Percentiles rank a stretch among this genome's conserved stretches.
These are phyloP conservation scores for Suzukiozyma palmioleophila DNA, from an alignment of 1,139 yeast species.

Conservation along the genomic window DNA sequence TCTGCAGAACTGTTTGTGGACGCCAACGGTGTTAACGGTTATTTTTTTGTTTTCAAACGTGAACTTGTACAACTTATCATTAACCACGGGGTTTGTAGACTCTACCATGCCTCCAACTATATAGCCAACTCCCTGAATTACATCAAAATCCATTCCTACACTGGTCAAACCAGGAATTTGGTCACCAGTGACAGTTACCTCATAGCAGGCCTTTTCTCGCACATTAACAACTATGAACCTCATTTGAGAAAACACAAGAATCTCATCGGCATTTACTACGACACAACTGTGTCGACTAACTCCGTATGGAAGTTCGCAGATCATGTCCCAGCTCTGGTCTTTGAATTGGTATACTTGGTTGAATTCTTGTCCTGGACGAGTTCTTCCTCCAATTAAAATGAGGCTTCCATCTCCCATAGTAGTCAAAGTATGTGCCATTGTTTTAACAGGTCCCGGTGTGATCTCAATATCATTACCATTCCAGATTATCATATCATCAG, in stretches of 20 bases:
- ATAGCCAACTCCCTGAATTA: slow-evolving; percentile 28
- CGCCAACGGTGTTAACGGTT: slow-evolving; percentile 4
- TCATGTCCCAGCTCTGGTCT: slow-evolving; percentile 26
- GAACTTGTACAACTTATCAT: slow-evolving; percentile 30
- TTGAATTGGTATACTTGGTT: slow-evolving; percentile 24
- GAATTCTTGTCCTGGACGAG: slow-evolving; percentile 50
- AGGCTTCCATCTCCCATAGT: slow-evolving; percentile 20
- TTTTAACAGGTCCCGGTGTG: slow-evolving; percentile 25
- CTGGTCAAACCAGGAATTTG: slow-evolving; percentile 19
- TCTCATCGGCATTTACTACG: slow-evolving; percentile 22
- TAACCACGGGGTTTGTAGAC: slow-evolving; percentile 29
- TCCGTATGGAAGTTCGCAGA: slow-evolving; percentile 36
- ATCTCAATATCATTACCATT: slow-evolving; percentile 7
- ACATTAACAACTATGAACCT: slow-evolving; percentile 4
- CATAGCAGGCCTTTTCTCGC: not conserved
- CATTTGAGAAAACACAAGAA: slow-evolving; percentile 55
- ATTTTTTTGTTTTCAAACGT: slow-evolving; percentile 13
- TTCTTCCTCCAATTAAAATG: slow-evolving; percentile 66
- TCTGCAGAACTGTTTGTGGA: slow-evolving; percentile 22
- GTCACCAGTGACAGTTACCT: slow-evolving; percentile 14
- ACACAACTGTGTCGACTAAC: slow-evolving; percentile 54
- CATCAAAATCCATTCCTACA: slow-evolving; percentile 20
- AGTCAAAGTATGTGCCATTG: slow-evolving; percentile 61
- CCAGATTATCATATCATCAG: slow-evolving; percentile 14
- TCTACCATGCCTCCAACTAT: slow-evolving; percentile 53